These are phyloP conservation scores for Diplodia scrobiculata DNA, from an alignment of 2,329 filamentous ascomycete genomes.

Conservation along the genomic window DNA sequence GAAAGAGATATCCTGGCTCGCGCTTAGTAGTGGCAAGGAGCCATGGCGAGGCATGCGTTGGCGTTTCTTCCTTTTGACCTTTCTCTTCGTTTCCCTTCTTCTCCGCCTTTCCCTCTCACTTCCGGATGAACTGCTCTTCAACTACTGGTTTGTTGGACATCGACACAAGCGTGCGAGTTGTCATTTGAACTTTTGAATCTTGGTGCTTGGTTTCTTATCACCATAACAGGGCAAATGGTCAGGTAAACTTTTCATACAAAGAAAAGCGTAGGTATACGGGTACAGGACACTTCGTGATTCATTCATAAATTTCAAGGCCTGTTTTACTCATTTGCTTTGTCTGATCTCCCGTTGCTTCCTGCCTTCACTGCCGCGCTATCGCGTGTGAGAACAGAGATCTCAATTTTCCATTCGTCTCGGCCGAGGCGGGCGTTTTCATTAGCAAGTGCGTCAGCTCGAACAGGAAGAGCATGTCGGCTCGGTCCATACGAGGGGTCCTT, in stretches of 20 bases:
- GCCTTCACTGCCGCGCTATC: not conserved
- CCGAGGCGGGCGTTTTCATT: not conserved
- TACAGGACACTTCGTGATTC: slow-evolving; percentile 1
- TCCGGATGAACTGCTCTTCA: not conserved
- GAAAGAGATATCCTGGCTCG: slow-evolving; percentile 30
- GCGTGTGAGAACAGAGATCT: not conserved
- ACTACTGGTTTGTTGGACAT: slow-evolving; percentile 1
- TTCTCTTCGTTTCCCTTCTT: not conserved
- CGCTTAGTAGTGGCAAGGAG: slow-evolving; percentile 24
- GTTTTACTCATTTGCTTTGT: not conserved
- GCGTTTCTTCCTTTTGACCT: slow-evolving; percentile 3
- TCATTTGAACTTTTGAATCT: not conserved
- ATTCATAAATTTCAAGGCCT: slow-evolving; percentile 13
- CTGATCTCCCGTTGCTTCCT: not conserved
- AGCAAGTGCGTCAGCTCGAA: slow-evolving; percentile 5
- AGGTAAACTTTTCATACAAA: slow-evolving; percentile 1
- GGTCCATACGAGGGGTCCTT: not conserved
- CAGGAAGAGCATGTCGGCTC: not conserved
- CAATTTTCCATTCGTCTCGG: not conserved
- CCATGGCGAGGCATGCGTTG: slow-evolving; percentile 28
- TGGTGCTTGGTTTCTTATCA: not conserved
- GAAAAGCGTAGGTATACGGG: slow-evolving; percentile 1
- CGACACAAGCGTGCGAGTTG: slow-evolving; percentile 9
- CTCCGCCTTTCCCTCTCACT: not conserved
- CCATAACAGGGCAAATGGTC: not conserved